Base-by-base conservation (phyloP, 352 stramenopile species). In the Phytophthora europaea region DNA sequence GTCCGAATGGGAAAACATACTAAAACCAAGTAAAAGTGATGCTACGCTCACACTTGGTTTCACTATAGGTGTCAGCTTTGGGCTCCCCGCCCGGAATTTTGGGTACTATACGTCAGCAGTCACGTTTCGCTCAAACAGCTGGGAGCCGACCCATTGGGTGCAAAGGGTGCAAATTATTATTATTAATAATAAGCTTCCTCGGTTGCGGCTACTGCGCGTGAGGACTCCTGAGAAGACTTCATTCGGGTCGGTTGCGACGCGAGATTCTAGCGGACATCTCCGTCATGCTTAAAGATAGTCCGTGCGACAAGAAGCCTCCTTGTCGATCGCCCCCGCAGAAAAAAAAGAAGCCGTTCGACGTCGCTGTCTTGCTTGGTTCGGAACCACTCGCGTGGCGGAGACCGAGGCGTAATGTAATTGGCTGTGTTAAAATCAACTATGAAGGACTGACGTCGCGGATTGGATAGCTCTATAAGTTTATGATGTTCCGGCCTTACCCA, bases 1-100 rank as follows among this genome's bases (percentile, higher is more conserved):
- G 66, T 73, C 66, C 58, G 66, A 73, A 63, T 57, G 57, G 36
- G 61, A 48, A 3, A 7, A 10, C 40, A 22, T 48, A 20, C 15
- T 5, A n/a, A 22, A 50, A 9, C 0, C 40, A 50, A 50, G 40
- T 20, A 23, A 61, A 50, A 66, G 33, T 40, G 18, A 43, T 50
- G 40, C 40, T 9, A 4, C 40, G 3, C n/a, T 53, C 36, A 31
- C 26, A 64, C 57, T 64, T 64, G 40, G 15, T 5, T 26, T 64
- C 40, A 55, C 57, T 64, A 64, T 45, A 4, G 23, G 38, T 43
- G 57, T 63, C 40, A 54, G 38, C 23, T 28, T 67, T 67, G 60
- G 60, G 60, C 10, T 58, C 3, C 16, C 48, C 6, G 3, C 4
- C n/a, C 18, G 28, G 47, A 48, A 67, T 59, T 67, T 67, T 67